Evolutionary conservation across 495 filamentous ascomycete genomes (phyloP), one percentile per base, ranked within the genome.

Genomic region (Penicillium psychrofluorescens): DNA sequence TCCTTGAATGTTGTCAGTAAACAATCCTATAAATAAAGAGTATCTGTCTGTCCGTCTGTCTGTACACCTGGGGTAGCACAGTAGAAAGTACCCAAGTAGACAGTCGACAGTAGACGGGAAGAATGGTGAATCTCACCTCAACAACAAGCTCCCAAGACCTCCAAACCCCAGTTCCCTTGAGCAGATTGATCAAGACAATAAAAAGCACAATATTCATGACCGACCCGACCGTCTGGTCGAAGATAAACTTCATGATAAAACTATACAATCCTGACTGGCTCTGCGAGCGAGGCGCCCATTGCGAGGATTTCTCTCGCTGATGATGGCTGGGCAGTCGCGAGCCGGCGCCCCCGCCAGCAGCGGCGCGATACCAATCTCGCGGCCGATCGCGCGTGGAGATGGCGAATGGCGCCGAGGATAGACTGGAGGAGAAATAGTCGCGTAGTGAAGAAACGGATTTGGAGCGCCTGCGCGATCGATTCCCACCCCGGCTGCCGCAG

Each of bases 161-260:
- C 1, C 9, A 11, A 35, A 56, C 13, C 35, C 40, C 39, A 47
- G 46, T 52, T 34, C 76, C 76, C 52, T 73, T 77, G 3, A 83
- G 51, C 10, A 74, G 43, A 47, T 76, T 71, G 48, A 83, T 79
- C 31, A 73, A 62, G 13, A 71, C 70, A 11, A 85, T 75, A 63
- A 95, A 96, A 22, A 86, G 50, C 6, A 85, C 59, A 6, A 86
- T 94, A 60, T 98, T 98, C 44, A 85, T 54, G 9, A 78, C 72
- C 4, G 82, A 84, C 9, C 84, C 85, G 10, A 90, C 41, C 0
- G 84, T 86, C 62, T 94, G 89, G 58, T 98, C 92, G 2, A 95
- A 71, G 6, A 80, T 11, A 42, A 94, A 82, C 63, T 98, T 98
- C 67, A 79, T 81, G 34, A 72, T 40, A 6, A 90, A 92, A 59